These are phyloP conservation scores for Populus alba DNA, from an alignment of 345 rosid genomes.

Conservation along the genomic window DNA sequence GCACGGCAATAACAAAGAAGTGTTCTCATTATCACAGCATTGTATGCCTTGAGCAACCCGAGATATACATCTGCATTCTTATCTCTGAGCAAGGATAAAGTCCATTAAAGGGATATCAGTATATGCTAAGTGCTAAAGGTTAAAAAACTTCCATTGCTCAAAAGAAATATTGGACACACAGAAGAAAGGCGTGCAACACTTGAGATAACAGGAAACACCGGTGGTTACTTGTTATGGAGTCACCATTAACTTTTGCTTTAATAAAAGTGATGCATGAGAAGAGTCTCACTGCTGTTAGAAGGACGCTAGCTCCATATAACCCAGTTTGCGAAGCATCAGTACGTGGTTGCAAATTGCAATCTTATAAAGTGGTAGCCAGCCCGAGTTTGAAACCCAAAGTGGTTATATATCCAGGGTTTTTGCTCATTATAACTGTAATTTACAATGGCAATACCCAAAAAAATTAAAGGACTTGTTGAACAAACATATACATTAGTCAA, in stretches of 20 bases:
- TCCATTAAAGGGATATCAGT: background rate
- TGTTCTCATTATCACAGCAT: slow-evolving; percentile 52
- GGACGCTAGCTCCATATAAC: slow-evolving; percentile 69
- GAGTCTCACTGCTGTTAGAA: slow-evolving; percentile 64
- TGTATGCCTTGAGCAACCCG: slow-evolving; percentile 67
- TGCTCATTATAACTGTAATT: slow-evolving; percentile 70
- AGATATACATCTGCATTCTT: slow-evolving; percentile 58
- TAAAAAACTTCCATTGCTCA: background rate
- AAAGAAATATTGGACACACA: slow-evolving; percentile 8
- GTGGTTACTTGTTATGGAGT: too few relatives aligned
- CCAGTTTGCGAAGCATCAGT: slow-evolving; percentile 93
- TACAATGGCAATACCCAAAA: background rate
- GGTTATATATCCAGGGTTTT: slow-evolving; percentile 51
- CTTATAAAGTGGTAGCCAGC: slow-evolving; percentile 58
- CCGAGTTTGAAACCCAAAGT: slow-evolving; percentile 49
- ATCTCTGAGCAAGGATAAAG: slow-evolving; percentile 43
- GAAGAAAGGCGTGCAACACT: slow-evolving; percentile 3
- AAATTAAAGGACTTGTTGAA: background rate
- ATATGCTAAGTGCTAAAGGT: too few relatives aligned
- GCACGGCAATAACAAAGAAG: slow-evolving; percentile 73
- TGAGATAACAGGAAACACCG: background rate
- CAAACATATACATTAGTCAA: background rate
- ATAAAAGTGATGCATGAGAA: slow-evolving; percentile 11
- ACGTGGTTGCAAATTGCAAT: too few relatives aligned
- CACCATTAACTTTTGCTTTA: background rate